phyloP scores from a whole-genome alignment of 495 filamentous ascomycete genomes.

The Aspergillus leporis region DNA sequence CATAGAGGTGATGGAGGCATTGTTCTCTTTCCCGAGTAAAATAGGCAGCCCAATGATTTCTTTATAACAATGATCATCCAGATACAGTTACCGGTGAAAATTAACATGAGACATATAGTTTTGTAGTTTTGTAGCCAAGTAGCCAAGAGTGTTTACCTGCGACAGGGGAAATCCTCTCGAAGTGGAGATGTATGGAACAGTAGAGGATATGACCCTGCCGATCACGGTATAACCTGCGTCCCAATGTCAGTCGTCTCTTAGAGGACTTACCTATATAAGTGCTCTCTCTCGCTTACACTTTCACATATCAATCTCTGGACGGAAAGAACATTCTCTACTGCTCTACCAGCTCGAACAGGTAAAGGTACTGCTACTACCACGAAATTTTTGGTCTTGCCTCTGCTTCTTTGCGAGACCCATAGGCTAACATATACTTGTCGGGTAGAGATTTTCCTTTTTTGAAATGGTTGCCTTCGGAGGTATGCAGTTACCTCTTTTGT shows the following conservation, averaged over 20 bases:
- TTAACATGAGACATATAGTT: neutral
- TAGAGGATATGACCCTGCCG: neutral
- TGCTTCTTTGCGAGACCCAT: neutral
- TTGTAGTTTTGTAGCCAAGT: neutral
- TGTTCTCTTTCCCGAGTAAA: neutral
- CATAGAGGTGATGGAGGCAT: neutral
- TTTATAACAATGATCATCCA: neutral
- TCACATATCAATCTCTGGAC: neutral
- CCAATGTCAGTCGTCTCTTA: neutral
- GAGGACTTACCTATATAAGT: neutral
- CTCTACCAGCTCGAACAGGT: neutral
- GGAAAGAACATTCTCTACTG: neutral
- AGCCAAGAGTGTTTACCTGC: neutral
- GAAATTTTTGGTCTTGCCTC: neutral
- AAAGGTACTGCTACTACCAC: neutral
- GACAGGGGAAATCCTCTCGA: neutral
- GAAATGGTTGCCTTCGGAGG: neutral
- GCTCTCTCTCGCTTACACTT: neutral
- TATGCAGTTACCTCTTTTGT: conserved; percentile 4
- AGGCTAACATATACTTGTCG: neutral
- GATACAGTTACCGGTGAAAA: neutral
- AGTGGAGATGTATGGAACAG: neutral
- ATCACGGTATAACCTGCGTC: neutral
- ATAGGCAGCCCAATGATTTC: neutral
- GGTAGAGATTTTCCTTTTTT: neutral